Base-by-base conservation (phyloP, 805 yeast species). In the Barnettozyma sucrosica region DNA sequence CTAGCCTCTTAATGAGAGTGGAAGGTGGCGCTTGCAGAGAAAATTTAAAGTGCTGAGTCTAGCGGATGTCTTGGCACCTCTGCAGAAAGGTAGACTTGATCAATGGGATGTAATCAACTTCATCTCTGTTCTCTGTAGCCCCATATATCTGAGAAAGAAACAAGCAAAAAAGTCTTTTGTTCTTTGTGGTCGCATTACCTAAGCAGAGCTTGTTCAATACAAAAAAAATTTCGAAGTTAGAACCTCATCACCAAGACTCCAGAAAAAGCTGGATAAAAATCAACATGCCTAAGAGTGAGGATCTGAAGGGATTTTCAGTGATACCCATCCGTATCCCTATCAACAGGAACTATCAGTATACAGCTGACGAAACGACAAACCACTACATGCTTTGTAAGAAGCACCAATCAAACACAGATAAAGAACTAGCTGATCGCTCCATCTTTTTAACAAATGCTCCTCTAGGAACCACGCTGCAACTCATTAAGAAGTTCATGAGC, bases 381-480 rank as follows among this genome's bases (percentile, higher is more conserved):
- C 95, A 87, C 61, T 83, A 77, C 57, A 66, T 84, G 54, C 85
- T 73, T 57, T 66, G 77, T 55, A 85, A 84, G 64, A 85, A 81
- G 58, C 95, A 86, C 60, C 65, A 67, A 21, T 67, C 75, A 21
- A 66, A 72, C 39, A 60, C 65, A 37, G 68, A 69, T 44, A 70
- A 68, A 30, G 65, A 69, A 3, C 74, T 75, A 30, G 64, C 73
- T 19, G 75, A 76, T 44, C 70, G 85, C 44, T 74, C 85, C 25
- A 64, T 90, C n/a, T 90, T 90, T 66, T 62, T 84, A 6, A 79
- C 85, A 49, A 89, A 90, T 61, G 66, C 89, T 36, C 97, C 97
- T 2, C 66, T 83, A 20, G 74, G 76, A 48, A 73, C 89, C 7
- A 71, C 74, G 21, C 58, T 77, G 14, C 70, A 73, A 38, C 68